Evolutionary conservation across 2,329 filamentous ascomycete genomes (phyloP).

Genomic region (Fusarium verticillioides): DNA sequence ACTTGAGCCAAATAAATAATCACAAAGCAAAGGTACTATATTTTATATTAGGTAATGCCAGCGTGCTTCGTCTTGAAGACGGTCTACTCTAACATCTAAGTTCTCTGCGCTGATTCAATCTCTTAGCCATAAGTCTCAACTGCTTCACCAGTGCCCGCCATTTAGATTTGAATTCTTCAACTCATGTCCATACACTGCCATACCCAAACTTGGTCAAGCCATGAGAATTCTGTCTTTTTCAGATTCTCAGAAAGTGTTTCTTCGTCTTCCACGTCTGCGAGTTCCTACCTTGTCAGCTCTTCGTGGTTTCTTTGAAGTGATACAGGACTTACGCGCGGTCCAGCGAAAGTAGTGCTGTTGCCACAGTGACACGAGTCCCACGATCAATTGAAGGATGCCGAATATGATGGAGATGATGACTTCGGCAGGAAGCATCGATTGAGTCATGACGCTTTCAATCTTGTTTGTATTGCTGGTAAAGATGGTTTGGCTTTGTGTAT

Average conservation of each 20-base stretch:
- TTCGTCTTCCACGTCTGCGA: not conserved
- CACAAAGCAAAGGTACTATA: not conserved
- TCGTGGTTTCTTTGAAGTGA: accelerated
- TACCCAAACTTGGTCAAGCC: too few relatives aligned
- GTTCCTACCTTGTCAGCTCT: not conserved
- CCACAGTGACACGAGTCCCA: not conserved
- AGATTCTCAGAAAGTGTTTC: not conserved
- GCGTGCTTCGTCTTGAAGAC: too few relatives aligned
- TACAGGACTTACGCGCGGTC: not conserved
- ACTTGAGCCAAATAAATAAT: not conserved
- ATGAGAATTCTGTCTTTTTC: too few relatives aligned
- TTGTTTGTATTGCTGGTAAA: accelerated
- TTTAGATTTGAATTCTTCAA: too few relatives aligned
- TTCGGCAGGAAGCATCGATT: not conserved
- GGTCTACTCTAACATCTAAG: too few relatives aligned
- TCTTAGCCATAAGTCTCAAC: too few relatives aligned
- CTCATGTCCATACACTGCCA: too few relatives aligned
- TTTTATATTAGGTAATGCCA: too few relatives aligned
- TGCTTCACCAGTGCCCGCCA: too few relatives aligned
- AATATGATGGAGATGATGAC: not conserved
- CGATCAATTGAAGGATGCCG: not conserved
- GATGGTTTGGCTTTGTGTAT: accelerated
- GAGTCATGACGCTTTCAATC: not conserved
- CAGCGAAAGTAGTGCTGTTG: not conserved
- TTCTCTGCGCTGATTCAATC: too few relatives aligned